Evolutionary conservation across 164 flowering plant species (phyloP), one percentile per base, ranked within the genome.

Genomic region (Vitis riparia): DNA sequence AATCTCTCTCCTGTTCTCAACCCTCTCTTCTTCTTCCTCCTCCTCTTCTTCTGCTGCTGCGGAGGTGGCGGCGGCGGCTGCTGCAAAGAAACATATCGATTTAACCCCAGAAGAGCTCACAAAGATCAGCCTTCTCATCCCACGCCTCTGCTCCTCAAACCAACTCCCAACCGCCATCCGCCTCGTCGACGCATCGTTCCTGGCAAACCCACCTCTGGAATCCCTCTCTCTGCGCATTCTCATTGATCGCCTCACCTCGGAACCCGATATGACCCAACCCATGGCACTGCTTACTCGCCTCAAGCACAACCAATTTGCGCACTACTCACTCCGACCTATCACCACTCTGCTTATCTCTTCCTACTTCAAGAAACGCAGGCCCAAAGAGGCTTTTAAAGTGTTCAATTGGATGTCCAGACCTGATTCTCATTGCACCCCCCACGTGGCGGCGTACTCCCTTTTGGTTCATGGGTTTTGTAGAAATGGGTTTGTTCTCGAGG

Each of bases 101-200:
- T 67, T 82, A 15, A 75, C 84, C 50, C 69, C 71, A 47, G 75
- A 80, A 55, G 83, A 85, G 65, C 47, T 82, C 12, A 63, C 59
- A 17, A 73, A 71, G 51, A 80, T 83, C 68, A 85, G 83, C 75
- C 82, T 79, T 64, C 68, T 79, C 13, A 65, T 83, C 60, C 88
- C 86, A 32, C 85, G 88, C 51, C 79, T 85, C 48, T 85, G 86
- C 71, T 69, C 68, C 67, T 71, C 77, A 1, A 66, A 76, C 80
- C 76, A 83, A 65, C 71, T 83, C 30, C 66, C 68, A 29, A 78
- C 81, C 15, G 88, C 86, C 3, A 67, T 76, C 59, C 66, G 71
- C 49, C 79, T 85, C 13, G 66, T 78, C 64, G 30, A 67, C 66
- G 63, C 86, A 9, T 71, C 85, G 3, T 80, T 85, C 67, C 77